phyloP scores from a whole-genome alignment of 2,329 filamentous ascomycete species.

The Alternaria sp. region DNA sequence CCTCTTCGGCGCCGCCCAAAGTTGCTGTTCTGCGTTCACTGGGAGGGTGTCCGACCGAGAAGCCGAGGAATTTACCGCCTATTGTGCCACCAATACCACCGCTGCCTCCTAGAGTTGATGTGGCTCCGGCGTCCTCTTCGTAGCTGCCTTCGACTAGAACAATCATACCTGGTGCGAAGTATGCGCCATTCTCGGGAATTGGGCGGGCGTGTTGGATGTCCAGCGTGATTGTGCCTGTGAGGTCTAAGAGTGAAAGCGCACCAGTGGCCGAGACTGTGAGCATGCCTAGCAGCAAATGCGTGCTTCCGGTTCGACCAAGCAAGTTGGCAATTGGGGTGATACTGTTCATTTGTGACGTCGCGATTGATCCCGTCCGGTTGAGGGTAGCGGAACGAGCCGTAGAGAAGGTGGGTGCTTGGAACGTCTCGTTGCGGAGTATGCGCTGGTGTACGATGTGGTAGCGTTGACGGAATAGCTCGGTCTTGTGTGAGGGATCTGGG shows the following conservation, averaged over 20 bases:
- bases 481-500: slow-evolving; percentile 81
- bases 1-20: slow-evolving; percentile 68
- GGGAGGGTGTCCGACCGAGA: slow-evolving; percentile 89
- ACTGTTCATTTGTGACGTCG: slow-evolving; percentile 68
- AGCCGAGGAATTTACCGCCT: slow-evolving; percentile 88
- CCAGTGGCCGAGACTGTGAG: slow-evolving; percentile 82
- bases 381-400: slow-evolving; percentile 59
- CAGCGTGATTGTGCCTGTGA: slow-evolving; percentile 85
- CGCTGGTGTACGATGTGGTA: slow-evolving; percentile 94
- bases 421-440: slow-evolving; percentile 88
- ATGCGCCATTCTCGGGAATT: slow-evolving; percentile 84
- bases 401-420: slow-evolving; percentile 80
- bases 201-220: slow-evolving; percentile 81
- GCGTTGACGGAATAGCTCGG: slow-evolving; percentile 82
- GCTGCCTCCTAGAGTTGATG: slow-evolving; percentile 69
- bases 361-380: slow-evolving; percentile 64
- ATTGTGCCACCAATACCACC: slow-evolving; percentile 88
- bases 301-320: slow-evolving; percentile 79
- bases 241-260: slow-evolving; percentile 79
- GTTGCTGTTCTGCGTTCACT: slow-evolving; percentile 84
- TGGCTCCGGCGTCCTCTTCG: slow-evolving; percentile 77
- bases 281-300: slow-evolving; percentile 86
- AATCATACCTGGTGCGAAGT: slow-evolving; percentile 96
- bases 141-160: slow-evolving; percentile 95
- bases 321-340: slow-evolving; percentile 84